These are phyloP conservation scores for Erigeron philadelphicus DNA, from an alignment of 140 eudicot genomes.

Conservation along the genomic window DNA sequence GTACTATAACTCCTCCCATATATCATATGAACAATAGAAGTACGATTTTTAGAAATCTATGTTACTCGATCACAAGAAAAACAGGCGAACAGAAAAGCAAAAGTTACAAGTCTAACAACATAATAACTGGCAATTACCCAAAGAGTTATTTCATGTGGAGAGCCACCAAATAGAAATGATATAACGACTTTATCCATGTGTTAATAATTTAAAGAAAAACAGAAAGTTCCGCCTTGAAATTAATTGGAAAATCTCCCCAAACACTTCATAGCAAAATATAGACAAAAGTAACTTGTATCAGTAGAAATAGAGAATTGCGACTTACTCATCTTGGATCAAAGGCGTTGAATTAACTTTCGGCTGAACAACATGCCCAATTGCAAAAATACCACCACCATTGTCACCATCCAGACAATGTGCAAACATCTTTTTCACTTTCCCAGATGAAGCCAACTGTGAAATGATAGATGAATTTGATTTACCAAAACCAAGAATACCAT, in stretches of 20 bases:
- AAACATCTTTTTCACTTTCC: conserved; percentile 86
- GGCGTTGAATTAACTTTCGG: conserved; percentile 91
- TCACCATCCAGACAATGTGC: conserved; percentile 96
- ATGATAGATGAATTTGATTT: conserved; percentile 82
- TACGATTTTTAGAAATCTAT: no score
- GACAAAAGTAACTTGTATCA: neutral
- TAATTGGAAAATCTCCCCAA: conserved; percentile 9
- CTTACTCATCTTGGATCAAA: conserved; percentile 73
- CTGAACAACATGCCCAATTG: conserved; percentile 91
- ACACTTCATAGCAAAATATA: neutral
- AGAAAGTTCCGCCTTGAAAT: conserved; percentile 12
- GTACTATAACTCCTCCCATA: no score
- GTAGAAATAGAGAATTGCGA: conserved; percentile 20
- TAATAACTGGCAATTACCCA: conserved; percentile 8
- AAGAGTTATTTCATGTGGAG: neutral
- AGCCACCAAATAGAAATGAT: neutral
- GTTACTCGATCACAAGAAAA: no score
- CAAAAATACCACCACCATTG: conserved; percentile 97
- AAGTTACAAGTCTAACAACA: neutral
- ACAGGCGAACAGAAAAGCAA: neutral
- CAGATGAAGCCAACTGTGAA: conserved; percentile 86
- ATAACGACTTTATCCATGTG: neutral
- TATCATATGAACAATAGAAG: no score
- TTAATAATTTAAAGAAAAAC: neutral
- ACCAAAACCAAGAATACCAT: conserved; percentile 95